These are phyloP conservation scores for Penicillium fuscoglaucum DNA, from an alignment of 2,329 filamentous ascomycete genomes.

Conservation along the genomic window DNA sequence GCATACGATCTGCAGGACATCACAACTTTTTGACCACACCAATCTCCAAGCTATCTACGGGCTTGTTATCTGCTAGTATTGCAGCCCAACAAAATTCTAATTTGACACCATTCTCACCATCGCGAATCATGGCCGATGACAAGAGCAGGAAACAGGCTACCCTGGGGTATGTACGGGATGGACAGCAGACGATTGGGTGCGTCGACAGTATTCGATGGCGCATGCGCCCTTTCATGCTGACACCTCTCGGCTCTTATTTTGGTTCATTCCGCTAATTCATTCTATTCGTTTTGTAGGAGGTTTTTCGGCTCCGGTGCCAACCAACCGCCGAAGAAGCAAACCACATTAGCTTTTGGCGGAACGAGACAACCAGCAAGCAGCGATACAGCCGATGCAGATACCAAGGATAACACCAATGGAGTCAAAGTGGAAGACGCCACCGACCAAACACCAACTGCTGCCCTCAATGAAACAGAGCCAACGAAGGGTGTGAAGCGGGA, in stretches of 20 bases:
- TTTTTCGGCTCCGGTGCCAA: slow-evolving; percentile 75
- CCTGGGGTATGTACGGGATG: slow-evolving; percentile 79
- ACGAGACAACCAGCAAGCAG: slow-evolving; percentile 51
- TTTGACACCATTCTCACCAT: not conserved
- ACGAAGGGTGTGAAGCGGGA: slow-evolving; percentile 40
- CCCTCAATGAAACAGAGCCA: slow-evolving; percentile 13
- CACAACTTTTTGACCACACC: not conserved
- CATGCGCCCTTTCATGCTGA: slow-evolving; percentile 7
- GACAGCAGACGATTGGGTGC: slow-evolving; percentile 74
- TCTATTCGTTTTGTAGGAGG: slow-evolving; percentile 58
- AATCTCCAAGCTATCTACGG: not conserved
- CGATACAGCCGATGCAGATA: slow-evolving; percentile 29
- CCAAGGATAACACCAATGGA: slow-evolving; percentile 17
- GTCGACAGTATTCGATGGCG: slow-evolving; percentile 27
- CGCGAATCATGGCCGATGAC: slow-evolving; percentile 30
- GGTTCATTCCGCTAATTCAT: slow-evolving; percentile 4
- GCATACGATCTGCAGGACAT: not conserved
- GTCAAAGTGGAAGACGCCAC: slow-evolving; percentile 15
- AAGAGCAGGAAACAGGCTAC: slow-evolving; percentile 68
- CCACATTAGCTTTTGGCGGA: slow-evolving; percentile 70
- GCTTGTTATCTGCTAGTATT: not conserved
- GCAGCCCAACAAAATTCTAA: not conserved
- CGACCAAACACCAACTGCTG: slow-evolving; percentile 10
- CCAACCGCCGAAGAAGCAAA: slow-evolving; percentile 66
- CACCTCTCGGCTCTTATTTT: not conserved